Evolutionary conservation across 306 rosid species (phyloP).

Genomic region (Fragaria ananassa): DNA sequence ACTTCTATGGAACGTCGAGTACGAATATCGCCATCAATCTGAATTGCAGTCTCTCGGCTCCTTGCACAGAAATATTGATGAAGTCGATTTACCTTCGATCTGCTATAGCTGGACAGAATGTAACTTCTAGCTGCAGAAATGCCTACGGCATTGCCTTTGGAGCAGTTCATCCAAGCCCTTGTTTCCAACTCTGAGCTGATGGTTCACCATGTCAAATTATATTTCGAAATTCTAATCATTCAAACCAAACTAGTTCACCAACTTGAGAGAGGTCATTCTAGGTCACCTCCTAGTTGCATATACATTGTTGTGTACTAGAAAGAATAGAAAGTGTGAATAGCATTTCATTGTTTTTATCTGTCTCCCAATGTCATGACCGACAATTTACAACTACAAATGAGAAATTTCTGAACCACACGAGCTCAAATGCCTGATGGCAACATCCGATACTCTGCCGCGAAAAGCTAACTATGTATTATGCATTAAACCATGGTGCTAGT

Average conservation of each 20-base stretch:
- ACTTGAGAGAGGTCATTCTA: background rate
- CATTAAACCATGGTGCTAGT: too few relatives aligned
- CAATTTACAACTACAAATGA: too few relatives aligned
- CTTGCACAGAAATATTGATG: conserved; percentile 32
- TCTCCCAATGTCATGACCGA: too few relatives aligned
- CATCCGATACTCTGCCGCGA: too few relatives aligned
- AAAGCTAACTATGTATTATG: too few relatives aligned
- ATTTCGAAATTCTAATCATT: background rate
- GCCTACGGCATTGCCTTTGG: conserved; percentile 33
- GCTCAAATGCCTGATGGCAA: too few relatives aligned
- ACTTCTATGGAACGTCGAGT: conserved; percentile 34
- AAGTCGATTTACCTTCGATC: conserved; percentile 19
- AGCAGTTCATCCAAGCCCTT: conserved; percentile 29
- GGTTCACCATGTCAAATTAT: background rate
- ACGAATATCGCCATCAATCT: conserved; percentile 31
- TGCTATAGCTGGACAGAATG: conserved; percentile 11
- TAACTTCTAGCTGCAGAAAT: conserved; percentile 35
- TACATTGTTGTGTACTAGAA: background rate
- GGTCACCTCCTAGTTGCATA: too few relatives aligned
- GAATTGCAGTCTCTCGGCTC: conserved; percentile 30
- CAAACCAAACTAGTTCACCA: background rate
- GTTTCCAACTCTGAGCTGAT: conserved; percentile 15
- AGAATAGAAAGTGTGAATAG: background rate
- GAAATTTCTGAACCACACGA: too few relatives aligned
- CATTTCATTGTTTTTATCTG: background rate